Base-by-base conservation (phyloP, 257 asterid genomes). In the Jasminum sambac region DNA sequence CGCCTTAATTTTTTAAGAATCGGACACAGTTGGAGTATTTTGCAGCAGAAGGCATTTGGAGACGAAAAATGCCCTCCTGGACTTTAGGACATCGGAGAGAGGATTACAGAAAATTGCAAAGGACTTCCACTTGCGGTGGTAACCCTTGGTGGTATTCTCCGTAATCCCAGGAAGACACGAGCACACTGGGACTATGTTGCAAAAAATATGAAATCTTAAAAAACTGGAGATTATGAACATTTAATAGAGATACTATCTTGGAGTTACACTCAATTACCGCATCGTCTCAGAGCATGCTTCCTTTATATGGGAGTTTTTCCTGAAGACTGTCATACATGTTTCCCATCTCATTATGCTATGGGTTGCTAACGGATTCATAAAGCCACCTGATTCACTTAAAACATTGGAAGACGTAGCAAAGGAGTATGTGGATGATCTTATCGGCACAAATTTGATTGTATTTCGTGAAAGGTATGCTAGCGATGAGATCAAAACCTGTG, bases 21-120 rank as follows among this genome's bases (percentile, higher is more conserved):
- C 5, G 24, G 65, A 52, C 26, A 70, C 10, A 76, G 80, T 38
- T 76, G 80, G 80, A 37, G 42, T 30, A 44, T 76, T 25, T 46
- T 76, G 11, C 11, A 43, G n/a, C 9, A 41, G 39, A 65, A 76
- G 74, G 76, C 58, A 11, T 65, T 70, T 36, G 60, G 26, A 38
- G 11, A 17, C 19, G 64, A 58, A 34, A 4, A 38, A 6, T 61
- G 77, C 46, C 81, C 80, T 24, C 23, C 14, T 26, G 76, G 65
- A 1, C 58, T 76, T 0, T 64, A 55, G 68, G 80, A 42, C 23
- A 66, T 65, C 12, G 69, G 76, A 30, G 64, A 43, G 69, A 50
- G 64, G 67, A 70, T 76, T 57, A 69, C 65, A 30, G 55, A 16
- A 64, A 68, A 6, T 26, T 61, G 67, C 40, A 57, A 21, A 48